These are phyloP conservation scores for Apodospora peruviana DNA, from an alignment of 495 filamentous ascomycete species.

Conservation along the genomic window DNA sequence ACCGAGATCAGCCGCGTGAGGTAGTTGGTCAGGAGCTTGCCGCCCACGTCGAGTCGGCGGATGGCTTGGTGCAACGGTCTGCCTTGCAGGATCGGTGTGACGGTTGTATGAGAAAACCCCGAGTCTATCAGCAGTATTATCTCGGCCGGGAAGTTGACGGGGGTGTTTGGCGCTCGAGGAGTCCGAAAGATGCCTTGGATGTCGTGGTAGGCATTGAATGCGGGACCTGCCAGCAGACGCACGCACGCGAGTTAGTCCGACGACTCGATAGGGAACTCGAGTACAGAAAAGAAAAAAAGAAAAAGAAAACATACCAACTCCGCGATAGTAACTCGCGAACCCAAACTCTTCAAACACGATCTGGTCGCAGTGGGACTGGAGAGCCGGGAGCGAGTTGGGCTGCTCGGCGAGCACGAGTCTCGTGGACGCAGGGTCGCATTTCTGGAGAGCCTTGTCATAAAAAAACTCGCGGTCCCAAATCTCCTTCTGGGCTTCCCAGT, in stretches of 20 bases:
- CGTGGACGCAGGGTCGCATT: conserved; percentile 72
- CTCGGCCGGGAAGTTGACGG: conserved; percentile 58
- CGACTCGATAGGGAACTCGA: background rate
- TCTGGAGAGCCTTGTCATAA: conserved; percentile 60
- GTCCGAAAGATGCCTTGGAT: conserved; percentile 57
- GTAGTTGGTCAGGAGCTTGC: conserved; percentile 91
- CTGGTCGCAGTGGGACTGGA: conserved; percentile 90
- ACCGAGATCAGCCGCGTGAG: conserved; percentile 85
- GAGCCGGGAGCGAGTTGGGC: conserved; percentile 72
- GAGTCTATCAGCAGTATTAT: conserved; percentile 83
- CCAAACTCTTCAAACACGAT: conserved; percentile 97
- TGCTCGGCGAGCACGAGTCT: conserved; percentile 82
- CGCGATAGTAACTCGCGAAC: conserved; percentile 80
- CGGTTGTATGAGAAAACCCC: conserved; percentile 90
- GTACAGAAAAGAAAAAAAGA: background rate
- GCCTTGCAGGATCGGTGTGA: conserved; percentile 79
- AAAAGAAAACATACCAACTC: conserved; percentile 52
- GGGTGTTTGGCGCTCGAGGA: conserved; percentile 34
- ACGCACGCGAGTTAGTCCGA: conserved; percentile 4
- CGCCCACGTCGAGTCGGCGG: conserved; percentile 84
- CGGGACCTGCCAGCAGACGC: conserved; percentile 37
- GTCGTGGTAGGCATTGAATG: conserved; percentile 82
- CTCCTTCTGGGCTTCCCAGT: conserved; percentile 94
- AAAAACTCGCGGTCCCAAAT: conserved; percentile 94
- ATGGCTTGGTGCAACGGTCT: conserved; percentile 74